Base-by-base conservation (phyloP, 306 rosid genomes). In the Macrotyloma uniflorum region DNA sequence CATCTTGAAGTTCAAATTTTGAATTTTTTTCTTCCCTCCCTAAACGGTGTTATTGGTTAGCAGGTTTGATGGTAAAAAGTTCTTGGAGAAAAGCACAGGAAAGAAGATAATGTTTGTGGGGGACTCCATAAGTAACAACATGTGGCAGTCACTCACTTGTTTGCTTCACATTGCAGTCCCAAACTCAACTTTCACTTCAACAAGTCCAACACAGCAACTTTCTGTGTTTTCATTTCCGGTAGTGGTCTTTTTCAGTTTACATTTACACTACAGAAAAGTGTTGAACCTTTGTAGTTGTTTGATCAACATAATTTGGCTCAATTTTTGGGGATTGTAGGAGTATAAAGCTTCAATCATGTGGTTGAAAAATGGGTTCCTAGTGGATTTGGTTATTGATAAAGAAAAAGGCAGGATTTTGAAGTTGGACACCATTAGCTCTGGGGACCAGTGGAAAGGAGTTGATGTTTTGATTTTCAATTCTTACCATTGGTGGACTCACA, bases 121-220 rank as follows among this genome's bases (percentile, higher is more conserved):
- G 19, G 96, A 91, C 53, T 91, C 93, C 26, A 53, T 89, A 11
- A 89, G 93, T 68, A 82, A 85, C 76, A 91, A 91, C 67, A 85
- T 87, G 89, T 91, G 93, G 93, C 93, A 89, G 57, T 91, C 96
- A 76, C 83, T 89, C 6, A 73, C 86, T 2, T 91, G 91, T 80
- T 75, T 91, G 87, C 83, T 91, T 14, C 85, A 89, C 75, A 49
- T 20, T 40, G 67, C 93, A 4, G 83, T 83, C 38, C 90, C 90
- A 14, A 66, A 59, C 35, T 80, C 93, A 65, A 80, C 74, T 6
- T 87, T 72, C 78, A 80, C 76, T 28, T 63, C 79, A 18, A 59
- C 42, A 4, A 73, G 16, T 30, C 80, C 51, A 8, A 2, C 65
- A 3, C 40, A 46, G 36, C 26, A n/a, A 40, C 87, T 88, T 54